A percentile compares a stretch with the other conserved stretches of the same genome.
Conservation (phyloP, 176 grass and related monocot genomes). For the Cymbopogon citratus region DNA sequence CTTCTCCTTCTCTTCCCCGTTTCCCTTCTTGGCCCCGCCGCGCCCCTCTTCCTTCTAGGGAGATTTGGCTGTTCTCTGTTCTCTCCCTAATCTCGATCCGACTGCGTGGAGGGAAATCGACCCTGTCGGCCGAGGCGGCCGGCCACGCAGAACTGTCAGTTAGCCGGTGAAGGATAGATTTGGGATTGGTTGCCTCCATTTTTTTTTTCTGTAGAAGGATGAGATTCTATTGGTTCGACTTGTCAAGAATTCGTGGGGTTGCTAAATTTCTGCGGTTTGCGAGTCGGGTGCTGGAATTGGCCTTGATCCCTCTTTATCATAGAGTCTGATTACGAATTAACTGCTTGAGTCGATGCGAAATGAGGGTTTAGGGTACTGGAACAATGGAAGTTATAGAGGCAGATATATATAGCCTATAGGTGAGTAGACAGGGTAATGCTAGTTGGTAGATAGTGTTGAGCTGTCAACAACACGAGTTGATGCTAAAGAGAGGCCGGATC, state of each 20-base stretch:
- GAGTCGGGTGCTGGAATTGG: not conserved
- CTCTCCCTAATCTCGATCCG: not conserved
- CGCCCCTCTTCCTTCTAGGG: not conserved
- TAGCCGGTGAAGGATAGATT: not conserved
- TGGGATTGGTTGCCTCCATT: not conserved
- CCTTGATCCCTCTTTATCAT: not conserved
- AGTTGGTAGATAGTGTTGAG: not conserved
- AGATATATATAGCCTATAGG: not conserved
- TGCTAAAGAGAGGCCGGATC: slow-evolving; percentile 4
- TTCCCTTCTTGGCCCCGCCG: not conserved
- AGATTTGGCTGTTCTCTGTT: not conserved
- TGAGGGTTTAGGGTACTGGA: slow-evolving; percentile 17
- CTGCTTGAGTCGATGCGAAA: not conserved
- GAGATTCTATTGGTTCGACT: not conserved
- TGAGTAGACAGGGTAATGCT: not conserved
- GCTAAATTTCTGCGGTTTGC: not conserved
- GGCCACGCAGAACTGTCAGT: not conserved
- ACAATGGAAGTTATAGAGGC: not conserved
- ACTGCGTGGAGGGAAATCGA: not conserved
- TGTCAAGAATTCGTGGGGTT: not conserved
- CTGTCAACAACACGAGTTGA: not conserved
- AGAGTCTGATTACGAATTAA: not conserved
- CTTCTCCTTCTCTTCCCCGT: not conserved
- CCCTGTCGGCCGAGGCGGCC: not conserved
- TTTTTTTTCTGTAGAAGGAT: not conserved